These are phyloP conservation scores for Saccharomycopsis amapae DNA, from an alignment of 805 yeast genomes.

Conservation along the genomic window DNA sequence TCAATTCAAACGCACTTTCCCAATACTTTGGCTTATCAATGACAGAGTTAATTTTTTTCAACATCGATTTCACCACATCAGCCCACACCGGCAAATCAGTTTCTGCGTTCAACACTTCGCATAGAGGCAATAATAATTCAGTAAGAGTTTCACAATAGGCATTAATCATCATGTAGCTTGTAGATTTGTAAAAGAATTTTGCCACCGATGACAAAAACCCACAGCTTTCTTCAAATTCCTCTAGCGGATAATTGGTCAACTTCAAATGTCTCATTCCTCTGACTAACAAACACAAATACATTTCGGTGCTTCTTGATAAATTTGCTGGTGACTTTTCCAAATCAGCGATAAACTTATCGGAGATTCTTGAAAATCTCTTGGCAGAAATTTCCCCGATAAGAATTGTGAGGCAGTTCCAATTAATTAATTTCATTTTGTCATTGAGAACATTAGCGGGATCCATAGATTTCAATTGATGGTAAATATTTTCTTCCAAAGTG, in stretches of 20 bases:
- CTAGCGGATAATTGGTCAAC: conserved; percentile 78
- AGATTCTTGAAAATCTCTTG: conserved; percentile 74
- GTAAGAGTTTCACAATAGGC: conserved; percentile 85
- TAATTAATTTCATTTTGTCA: conserved; percentile 75
- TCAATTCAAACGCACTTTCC: conserved; percentile 59
- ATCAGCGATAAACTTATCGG: conserved; percentile 90
- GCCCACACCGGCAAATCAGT: conserved; percentile 95
- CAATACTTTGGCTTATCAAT: conserved; percentile 42
- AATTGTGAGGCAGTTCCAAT: conserved; percentile 89
- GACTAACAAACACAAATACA: conserved; percentile 64
- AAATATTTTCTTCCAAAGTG: conserved; percentile 87
- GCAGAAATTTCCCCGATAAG: conserved; percentile 87
- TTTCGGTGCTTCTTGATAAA: conserved; percentile 37
- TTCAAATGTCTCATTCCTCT: conserved; percentile 87
- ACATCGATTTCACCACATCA: conserved; percentile 63
- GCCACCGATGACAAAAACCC: conserved; percentile 81
- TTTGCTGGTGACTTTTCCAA: conserved; percentile 69
- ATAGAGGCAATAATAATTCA: conserved; percentile 69
- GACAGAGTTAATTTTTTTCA: conserved; percentile 35
- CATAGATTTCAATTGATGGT: conserved; percentile 78
- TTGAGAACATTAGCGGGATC: conserved; percentile 67
- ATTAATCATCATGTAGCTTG: conserved; percentile 54
- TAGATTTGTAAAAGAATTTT: conserved; percentile 67
- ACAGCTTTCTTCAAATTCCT: conserved; percentile 86
- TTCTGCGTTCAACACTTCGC: conserved; percentile 85